Conservation (phyloP, 2,329 filamentous ascomycete genomes). For the Pseudogymnoascus sp. region DNA sequence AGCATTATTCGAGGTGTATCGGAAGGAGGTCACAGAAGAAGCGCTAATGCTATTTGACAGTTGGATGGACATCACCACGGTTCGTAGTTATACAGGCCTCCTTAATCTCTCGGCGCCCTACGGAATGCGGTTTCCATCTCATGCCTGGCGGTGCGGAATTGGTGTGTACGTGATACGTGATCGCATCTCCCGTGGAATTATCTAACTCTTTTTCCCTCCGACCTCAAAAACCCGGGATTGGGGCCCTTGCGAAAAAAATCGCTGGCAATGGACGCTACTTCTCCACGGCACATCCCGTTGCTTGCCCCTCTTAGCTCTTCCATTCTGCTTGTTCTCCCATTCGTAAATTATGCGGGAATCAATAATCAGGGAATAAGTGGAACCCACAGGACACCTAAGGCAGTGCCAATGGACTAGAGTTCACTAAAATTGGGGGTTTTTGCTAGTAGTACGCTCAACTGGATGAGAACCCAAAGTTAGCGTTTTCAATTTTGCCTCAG, state of each 20-base stretch:
- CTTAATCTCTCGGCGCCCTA: not conserved
- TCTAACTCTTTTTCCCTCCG: not conserved
- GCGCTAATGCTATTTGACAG: not conserved
- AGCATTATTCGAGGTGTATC: conserved; percentile 12
- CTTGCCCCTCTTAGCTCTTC: not conserved
- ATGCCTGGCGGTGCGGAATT: not conserved
- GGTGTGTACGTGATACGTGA: not conserved
- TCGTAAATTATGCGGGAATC: too few species aligned
- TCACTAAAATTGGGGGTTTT: too few species aligned
- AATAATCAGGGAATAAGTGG: too few species aligned
- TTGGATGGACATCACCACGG: not conserved
- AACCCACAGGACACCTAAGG: too few species aligned
- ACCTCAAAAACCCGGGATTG: not conserved
- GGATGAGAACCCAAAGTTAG: too few species aligned
- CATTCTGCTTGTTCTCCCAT: not conserved
- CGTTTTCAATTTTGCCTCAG: too few species aligned
- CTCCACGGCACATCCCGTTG: not conserved
- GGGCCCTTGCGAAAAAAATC: not conserved
- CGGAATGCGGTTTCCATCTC: not conserved
- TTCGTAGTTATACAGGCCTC: conserved; percentile 8
- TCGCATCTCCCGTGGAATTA: not conserved
- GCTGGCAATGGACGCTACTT: not conserved
- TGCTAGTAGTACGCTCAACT: too few species aligned
- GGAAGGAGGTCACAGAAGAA: conserved; percentile 10
- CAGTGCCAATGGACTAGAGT: too few species aligned